Percentiles rank a stretch among this genome's conserved stretches.
These are phyloP conservation scores for Colletotrichum brevisporum DNA, from an alignment of 2,329 filamentous ascomycete species.

Conservation along the genomic window DNA sequence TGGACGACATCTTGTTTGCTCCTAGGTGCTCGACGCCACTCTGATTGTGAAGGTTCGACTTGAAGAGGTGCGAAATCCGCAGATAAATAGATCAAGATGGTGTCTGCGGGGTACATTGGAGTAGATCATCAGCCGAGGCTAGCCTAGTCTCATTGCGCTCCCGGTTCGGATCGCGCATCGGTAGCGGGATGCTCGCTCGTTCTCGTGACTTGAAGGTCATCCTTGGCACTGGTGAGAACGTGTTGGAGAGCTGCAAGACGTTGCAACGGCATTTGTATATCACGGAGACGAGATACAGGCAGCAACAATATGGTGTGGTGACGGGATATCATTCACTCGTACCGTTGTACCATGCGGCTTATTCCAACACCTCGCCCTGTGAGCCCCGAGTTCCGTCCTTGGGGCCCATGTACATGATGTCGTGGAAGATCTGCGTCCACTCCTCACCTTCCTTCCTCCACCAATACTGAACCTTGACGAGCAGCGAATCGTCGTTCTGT, in stretches of 20 bases:
- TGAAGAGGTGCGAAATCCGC: neutral
- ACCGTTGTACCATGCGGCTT: neutral
- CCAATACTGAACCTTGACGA: conserved; percentile 51
- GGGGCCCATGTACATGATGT: conserved; percentile 47
- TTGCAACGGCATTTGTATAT: neutral
- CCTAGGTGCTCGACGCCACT: neutral
- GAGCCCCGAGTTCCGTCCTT: conserved; percentile 45
- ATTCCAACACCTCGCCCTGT: conserved; percentile 38
- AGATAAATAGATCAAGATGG: neutral
- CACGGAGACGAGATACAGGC: neutral
- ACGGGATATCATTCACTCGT: too few relatives aligned
- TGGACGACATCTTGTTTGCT: neutral
- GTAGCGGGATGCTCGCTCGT: neutral
- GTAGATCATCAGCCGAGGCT: neutral
- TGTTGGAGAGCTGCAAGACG: neutral
- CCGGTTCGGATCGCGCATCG: conserved; percentile 8
- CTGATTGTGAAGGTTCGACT: neutral
- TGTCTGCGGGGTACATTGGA: neutral
- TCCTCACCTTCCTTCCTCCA: conserved; percentile 43
- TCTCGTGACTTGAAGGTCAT: conserved; percentile 16
- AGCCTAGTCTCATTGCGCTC: neutral
- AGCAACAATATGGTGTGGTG: too few relatives aligned
- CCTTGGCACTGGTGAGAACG: neutral
- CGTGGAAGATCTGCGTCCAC: conserved; percentile 46
- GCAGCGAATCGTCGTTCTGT: conserved; percentile 21